These are phyloP conservation scores for Trichoderma koningii DNA, from an alignment of 2,329 filamentous ascomycete species.

Conservation along the genomic window DNA sequence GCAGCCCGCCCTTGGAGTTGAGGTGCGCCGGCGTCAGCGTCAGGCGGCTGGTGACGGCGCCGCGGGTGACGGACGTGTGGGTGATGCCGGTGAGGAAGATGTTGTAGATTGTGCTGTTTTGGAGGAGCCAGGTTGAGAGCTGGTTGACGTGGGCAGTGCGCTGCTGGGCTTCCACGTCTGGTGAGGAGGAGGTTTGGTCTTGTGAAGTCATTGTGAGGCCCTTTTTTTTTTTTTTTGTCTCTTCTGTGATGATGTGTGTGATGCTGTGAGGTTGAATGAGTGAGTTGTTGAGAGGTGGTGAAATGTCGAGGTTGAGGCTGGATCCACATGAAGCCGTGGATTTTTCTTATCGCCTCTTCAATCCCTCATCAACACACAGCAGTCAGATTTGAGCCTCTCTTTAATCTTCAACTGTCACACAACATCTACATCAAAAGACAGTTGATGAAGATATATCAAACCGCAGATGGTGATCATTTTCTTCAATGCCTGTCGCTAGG, in stretches of 20 bases:
- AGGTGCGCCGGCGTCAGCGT: constrained; percentile 58
- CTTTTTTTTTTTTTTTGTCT: not conserved
- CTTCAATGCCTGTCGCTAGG: no score
- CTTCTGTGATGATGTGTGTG: not conserved
- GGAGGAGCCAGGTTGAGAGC: constrained; percentile 42
- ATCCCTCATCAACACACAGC: not conserved
- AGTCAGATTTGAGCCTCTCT: not conserved
- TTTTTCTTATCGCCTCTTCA: not conserved
- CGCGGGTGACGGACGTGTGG: constrained; percentile 48
- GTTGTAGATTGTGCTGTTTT: constrained; percentile 56
- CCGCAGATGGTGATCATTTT: no score
- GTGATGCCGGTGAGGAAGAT: constrained; percentile 45
- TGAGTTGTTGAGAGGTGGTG: not conserved
- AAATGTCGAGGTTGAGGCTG: constrained; percentile 4
- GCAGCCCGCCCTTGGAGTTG: constrained; percentile 67
- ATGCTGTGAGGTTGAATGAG: not conserved
- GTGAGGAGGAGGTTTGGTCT: not conserved
- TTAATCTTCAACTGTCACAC: not conserved
- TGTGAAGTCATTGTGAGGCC: not conserved
- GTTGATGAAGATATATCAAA: no score
- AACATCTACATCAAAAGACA: not conserved
- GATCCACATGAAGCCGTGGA: constrained; percentile 9
- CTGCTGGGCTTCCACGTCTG: constrained; percentile 3
- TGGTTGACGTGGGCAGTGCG: constrained; percentile 36
- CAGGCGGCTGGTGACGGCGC: constrained; percentile 53